These are phyloP conservation scores for Ophiosphaerella herpotricha DNA, from an alignment of 2,329 filamentous ascomycete species.

Conservation along the genomic window DNA sequence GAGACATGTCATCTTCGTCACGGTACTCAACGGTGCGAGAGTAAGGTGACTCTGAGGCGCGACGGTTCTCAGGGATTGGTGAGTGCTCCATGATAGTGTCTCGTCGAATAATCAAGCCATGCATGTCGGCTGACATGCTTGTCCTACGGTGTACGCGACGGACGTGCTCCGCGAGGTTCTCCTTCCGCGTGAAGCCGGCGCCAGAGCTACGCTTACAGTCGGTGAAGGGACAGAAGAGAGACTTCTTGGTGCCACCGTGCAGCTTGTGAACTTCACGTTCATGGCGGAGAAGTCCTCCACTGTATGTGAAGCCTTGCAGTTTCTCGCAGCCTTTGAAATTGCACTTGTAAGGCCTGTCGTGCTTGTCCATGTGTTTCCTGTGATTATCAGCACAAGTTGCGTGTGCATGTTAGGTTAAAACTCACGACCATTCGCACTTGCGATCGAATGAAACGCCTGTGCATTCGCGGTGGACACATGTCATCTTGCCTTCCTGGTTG, in stretches of 20 bases:
- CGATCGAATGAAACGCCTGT: slow-evolving; percentile 72
- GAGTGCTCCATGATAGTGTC: slow-evolving; percentile 25
- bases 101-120: slow-evolving; percentile 37
- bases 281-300: slow-evolving; percentile 84
- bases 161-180: slow-evolving; percentile 92
- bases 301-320: slow-evolving; percentile 92
- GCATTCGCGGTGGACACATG: slow-evolving; percentile 72
- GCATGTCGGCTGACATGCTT: slow-evolving; percentile 43
- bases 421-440: slow-evolving; percentile 94
- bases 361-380: slow-evolving; percentile 98
- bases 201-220: slow-evolving; percentile 90
- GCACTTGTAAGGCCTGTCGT: slow-evolving; percentile 91
- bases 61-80: slow-evolving; percentile 26
- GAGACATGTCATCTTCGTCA: slow-evolving; percentile 25
- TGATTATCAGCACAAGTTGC: slow-evolving; percentile 19
- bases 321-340: slow-evolving; percentile 83
- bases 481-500: slow-evolving; percentile 74
- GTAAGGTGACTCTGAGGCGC: slow-evolving; percentile 32
- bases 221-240: slow-evolving; percentile 80
- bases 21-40: slow-evolving; percentile 25
- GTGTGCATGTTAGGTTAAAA: slow-evolving; percentile 38
- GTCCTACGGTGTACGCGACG: slow-evolving; percentile 74
- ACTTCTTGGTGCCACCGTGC: slow-evolving; percentile 85
- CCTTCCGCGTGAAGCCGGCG: slow-evolving; percentile 88
- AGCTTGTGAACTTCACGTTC: slow-evolving; percentile 93